A percentile compares a stretch with the other conserved stretches of the same genome.
phyloP scores from a whole-genome alignment of 371 early-diverging fungal genomes.

The Syncephalis fuscata region DNA sequence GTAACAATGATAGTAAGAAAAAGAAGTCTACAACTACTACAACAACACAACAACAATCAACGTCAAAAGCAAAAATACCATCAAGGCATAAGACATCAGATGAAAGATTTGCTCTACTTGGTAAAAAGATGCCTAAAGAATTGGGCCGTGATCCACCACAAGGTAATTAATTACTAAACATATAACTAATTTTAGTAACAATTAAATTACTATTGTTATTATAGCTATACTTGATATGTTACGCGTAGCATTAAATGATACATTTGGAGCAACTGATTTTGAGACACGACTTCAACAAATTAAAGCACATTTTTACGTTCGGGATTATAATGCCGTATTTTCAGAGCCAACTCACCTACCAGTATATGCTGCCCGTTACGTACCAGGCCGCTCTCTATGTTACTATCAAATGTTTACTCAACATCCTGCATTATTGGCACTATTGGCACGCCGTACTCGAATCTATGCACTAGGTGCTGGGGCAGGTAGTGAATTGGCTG shows the following conservation, averaged over 20 bases:
- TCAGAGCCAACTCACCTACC: conserved; percentile 45
- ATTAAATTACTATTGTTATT: neutral
- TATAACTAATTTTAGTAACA: neutral
- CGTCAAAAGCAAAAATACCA: too few relatives aligned
- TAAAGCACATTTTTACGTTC: conserved; percentile 58
- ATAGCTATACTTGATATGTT: conserved; percentile 47
- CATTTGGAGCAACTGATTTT: conserved; percentile 41
- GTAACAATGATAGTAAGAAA: too few relatives aligned
- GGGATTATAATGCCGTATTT: conserved; percentile 76
- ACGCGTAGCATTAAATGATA: conserved; percentile 37
- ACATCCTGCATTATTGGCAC: conserved; percentile 25
- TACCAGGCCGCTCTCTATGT: conserved; percentile 71
- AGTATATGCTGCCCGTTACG: conserved; percentile 74
- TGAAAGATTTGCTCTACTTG: too few relatives aligned
- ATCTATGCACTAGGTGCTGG: conserved; percentile 70
- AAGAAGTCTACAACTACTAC: too few relatives aligned
- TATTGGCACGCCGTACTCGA: conserved; percentile 18
- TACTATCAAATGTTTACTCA: conserved; percentile 55
- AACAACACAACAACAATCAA: too few relatives aligned
- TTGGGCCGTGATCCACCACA: conserved; percentile 33
- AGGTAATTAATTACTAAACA: conserved; percentile 13
- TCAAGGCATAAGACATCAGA: too few relatives aligned
- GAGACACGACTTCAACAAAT: conserved; percentile 42
- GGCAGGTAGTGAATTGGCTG: conserved; percentile 71
- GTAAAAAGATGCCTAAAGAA: conserved; percentile 4